Base-by-base conservation (phyloP, 352 stramenopile species). In the Albugo candida region DNA sequence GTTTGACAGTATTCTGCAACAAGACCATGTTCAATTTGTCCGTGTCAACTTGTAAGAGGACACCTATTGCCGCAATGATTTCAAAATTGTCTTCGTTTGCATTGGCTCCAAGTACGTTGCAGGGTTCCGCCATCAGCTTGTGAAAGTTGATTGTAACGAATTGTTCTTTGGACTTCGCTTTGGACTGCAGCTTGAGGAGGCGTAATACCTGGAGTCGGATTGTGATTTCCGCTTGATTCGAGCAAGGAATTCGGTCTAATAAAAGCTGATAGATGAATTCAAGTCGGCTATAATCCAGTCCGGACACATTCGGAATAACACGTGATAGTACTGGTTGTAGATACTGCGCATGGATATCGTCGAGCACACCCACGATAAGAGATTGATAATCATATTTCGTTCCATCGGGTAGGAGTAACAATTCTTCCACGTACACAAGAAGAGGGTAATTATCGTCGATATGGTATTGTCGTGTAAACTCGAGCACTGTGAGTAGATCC, bases 401-500 rank as follows among this genome's bases (percentile, higher is more conserved):
- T 2, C 45, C 42, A 11, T 58, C 47, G n/a, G 63, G 48, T n/a
- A 49, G 31, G 21, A 74, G 49, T 10, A 89, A 59, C 17, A 59
- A 37, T 4, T 65, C 61, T 39, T 89, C 71, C 1, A 79, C 63
- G 48, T 81, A 89, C 10, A 72, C 61, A 6, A 85, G 57, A 0
- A 66, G 74, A n/a, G 73, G 59, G 31, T 66, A 81, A 45, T 63
- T 82, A 38, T 89, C 71, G 16, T 85, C 71, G 41, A 89, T 83
- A 45, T 89, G 69, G 56, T 89, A 89, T 36, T 89, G 71, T 0
- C 73, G 64, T 17, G 76, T 82, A 44, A 89, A 86, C 44, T 89
- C 76, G 12, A 81, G 53, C 24, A 84, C 70, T 2, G 71, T 83
- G 48, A 84, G 83, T 20, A 84, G 81, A 42, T 89, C 76, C 36